A percentile compares a stretch with the other conserved stretches of the same genome.
phyloP scores from a whole-genome alignment of 2,329 filamentous ascomycete species.

The Fusarium albidum region DNA sequence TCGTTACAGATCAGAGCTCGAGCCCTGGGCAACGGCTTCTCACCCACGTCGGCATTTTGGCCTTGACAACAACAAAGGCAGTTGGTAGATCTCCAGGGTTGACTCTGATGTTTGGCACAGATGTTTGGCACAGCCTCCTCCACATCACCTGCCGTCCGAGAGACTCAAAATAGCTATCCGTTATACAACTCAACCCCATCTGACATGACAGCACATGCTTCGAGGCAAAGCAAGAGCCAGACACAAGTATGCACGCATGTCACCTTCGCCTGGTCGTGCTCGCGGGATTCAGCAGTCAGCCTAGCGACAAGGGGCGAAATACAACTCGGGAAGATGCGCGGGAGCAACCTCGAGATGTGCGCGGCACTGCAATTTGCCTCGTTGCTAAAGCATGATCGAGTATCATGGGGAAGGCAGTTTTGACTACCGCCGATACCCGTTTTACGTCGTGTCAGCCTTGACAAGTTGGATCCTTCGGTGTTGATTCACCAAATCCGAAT shows the following conservation, averaged over 20 bases:
- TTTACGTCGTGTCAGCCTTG: neutral
- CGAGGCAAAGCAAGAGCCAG: conserved; percentile 5
- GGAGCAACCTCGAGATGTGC: neutral
- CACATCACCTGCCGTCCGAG: conserved; percentile 4
- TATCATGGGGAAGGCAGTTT: neutral
- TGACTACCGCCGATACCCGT: neutral
- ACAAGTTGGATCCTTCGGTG: neutral
- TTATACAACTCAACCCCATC: conserved; percentile 1
- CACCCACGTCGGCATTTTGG: conserved; percentile 1
- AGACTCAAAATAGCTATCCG: conserved; percentile 13
- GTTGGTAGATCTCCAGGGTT: conserved; percentile 3
- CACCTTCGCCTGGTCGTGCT: neutral
- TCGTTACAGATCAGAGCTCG: conserved; percentile 6
- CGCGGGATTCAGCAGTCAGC: neutral
- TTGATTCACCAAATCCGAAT: neutral
- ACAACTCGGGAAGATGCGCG: neutral
- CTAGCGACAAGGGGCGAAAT: neutral
- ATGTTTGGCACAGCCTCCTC: conserved; percentile 31
- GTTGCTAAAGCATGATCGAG: neutral
- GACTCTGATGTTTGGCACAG: conserved; percentile 25
- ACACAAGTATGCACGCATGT: conserved; percentile 4
- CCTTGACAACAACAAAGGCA: neutral
- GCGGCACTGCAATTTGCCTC: neutral
- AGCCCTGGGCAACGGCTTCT: conserved; percentile 6
- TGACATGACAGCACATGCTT: conserved; percentile 11